Base-by-base conservation (phyloP, 495 filamentous ascomycete genomes). In the Niebla homalea region DNA sequence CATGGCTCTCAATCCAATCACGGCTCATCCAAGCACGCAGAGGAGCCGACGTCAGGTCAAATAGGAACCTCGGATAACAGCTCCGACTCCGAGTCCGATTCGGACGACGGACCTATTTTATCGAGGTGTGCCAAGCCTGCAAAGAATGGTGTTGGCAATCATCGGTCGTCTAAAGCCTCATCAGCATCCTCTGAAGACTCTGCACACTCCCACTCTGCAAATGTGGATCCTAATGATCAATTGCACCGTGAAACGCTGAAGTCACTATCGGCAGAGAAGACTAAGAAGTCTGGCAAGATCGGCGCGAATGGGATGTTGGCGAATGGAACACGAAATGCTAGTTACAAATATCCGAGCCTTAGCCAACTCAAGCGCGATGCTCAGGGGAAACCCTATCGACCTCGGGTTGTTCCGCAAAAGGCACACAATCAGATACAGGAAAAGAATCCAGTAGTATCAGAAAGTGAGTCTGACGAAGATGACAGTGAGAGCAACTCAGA, bases 331-430 rank as follows among this genome's bases (percentile, higher is more conserved):
- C 43, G 43, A 16, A 42, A 49, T 11, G 36, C 43, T 20, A 23
- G 29, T 18, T 48, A 52, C 43, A 48, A 39, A 12, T 56, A 52
- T 36, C 53, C 53, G n/a, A 35, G 16, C 16, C 53, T 56, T n/a
- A 52, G 49, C 37, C 16, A 51, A 40, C 26, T 56, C 18, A 20
- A 32, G 37, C 8, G 32, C 7, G 10, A 44, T 16, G n/a, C 23
- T 38, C 19, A 20, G 18, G 37, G 43, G n/a, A 40, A 40, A 36
- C 26, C 7, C 12, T 5, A 32, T 16, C 2, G 12, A 29, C 12
- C 43, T 23, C 23, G 25, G 8, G 29, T 5, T 12, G 20, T 43
- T 18, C 19, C 32, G 21, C 3, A 1, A 21, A 16, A 16, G 19
- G n/a, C n/a, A 26, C 36, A 22, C 0, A 10, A 21, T 36, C 4